Percentiles rank a stretch among this genome's conserved stretches.
Evolutionary conservation across 805 yeast genomes (phyloP).

Genomic region (Clavispora asparagi): DNA sequence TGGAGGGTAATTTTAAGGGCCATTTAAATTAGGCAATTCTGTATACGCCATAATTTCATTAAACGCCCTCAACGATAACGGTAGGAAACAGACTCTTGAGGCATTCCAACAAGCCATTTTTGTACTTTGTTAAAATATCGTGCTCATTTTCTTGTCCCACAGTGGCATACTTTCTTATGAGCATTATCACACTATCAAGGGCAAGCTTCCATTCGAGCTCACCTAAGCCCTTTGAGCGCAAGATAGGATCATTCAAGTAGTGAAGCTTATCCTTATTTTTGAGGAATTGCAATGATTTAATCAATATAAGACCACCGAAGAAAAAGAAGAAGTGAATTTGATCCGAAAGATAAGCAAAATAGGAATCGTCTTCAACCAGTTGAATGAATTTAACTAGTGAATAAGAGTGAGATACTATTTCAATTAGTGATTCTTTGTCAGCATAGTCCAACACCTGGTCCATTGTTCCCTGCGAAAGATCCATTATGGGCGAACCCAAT

Average conservation of each 20-base stretch:
- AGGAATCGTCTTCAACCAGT: slow-evolving; percentile 43
- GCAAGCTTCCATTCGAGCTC: slow-evolving; percentile 4
- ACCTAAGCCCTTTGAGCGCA: not conserved
- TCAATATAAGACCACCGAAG: slow-evolving; percentile 35
- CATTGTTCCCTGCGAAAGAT: slow-evolving; percentile 17
- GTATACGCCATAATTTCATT: not conserved
- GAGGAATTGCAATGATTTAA: slow-evolving; percentile 19
- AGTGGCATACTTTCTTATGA: slow-evolving; percentile 25
- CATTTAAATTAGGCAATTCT: slow-evolving; percentile 22
- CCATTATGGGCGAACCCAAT: slow-evolving; percentile 3
- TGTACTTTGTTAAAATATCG: slow-evolving; percentile 29
- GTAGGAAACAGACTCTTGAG: slow-evolving; percentile 6
- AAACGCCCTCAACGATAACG: not conserved
- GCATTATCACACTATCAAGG: slow-evolving; percentile 12
- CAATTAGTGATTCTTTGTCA: slow-evolving; percentile 23
- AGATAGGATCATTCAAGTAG: slow-evolving; percentile 3
- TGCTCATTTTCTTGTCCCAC: slow-evolving; percentile 22
- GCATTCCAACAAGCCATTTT: slow-evolving; percentile 15
- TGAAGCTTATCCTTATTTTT: slow-evolving; percentile 6
- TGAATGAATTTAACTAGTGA: slow-evolving; percentile 38
- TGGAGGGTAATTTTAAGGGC: slow-evolving; percentile 41
- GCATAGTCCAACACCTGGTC: slow-evolving; percentile 19
- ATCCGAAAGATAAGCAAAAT: slow-evolving; percentile 67
- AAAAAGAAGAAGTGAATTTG: slow-evolving; percentile 55
- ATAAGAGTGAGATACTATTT: slow-evolving; percentile 38